Evolutionary conservation across 192 early-diverging fungal species (phyloP), one percentile per base, ranked within the genome.

Genomic region (Thamnidium elegans): DNA sequence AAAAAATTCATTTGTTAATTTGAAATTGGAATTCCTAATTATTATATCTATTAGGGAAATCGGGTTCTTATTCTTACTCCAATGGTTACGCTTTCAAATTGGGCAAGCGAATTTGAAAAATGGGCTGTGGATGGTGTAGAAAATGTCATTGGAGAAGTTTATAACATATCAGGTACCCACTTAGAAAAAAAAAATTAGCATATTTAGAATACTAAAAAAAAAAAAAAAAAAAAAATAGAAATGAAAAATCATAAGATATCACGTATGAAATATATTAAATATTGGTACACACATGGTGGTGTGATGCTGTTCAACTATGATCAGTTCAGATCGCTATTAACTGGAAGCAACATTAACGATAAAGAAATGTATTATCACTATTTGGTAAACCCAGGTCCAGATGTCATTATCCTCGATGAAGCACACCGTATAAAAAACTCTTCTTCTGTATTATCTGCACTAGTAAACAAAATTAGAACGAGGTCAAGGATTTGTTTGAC

Each of bases 381-480:
- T 7, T 54, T 93, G 20, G 44, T 87, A n/a, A 70, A 79, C 9
- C 81, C 84, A 2, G 91, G 91, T 1, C 84, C 94, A 1, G 79
- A 82, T 20, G 56, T 96, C 6, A 72, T 91, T 0, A 79, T 96
- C 30, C 83, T 86, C 1, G 94, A 96, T 71, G 93, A 96, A 76
- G 90, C 86, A 3, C 94, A 96, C 72, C 66, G 64, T n/a, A 80
- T 92, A 54, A 90, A 90, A 52, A 90, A 81, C 58, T 32, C 20
- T 11, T 14, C 21, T 3, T 56, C 71, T 0, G 20, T 39, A 13
- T 46, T 73, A 10, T 17, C 61, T 3, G 32, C 4, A 1, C 17
- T 59, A 0, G 48, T 82, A 10, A 76, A 70, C 23, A 17, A 62
- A 31, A 62, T 94, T 1, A 20, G 74, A 31, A 91, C 90, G 1